phyloP scores from a whole-genome alignment of 192 early-diverging fungal species.

The Gaertneriomyces semiglobifer region DNA sequence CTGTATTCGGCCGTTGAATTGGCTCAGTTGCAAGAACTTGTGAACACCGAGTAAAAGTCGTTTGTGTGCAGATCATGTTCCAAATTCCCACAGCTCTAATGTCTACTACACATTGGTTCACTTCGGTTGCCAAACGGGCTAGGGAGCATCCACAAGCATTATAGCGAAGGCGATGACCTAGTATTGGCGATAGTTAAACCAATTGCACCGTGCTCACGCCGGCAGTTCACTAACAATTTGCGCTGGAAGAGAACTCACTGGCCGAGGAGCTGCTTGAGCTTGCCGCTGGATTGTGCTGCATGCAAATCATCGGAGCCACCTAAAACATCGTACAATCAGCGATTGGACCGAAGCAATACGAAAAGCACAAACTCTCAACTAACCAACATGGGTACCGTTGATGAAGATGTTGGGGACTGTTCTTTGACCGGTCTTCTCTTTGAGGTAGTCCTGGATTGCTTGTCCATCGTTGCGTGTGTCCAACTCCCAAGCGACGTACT shows the following conservation, averaged over 20 bases:
- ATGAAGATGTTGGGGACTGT: conserved; percentile 55
- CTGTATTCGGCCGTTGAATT: no score
- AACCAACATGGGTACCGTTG: conserved; percentile 37
- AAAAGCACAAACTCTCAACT: not conserved
- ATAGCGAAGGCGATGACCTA: no score
- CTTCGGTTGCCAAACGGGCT: no score
- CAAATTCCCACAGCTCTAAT: no score
- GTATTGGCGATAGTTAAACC: no score
- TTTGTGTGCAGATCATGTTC: no score
- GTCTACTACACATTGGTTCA: no score
- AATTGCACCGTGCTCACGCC: no score
- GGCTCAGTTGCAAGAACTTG: no score
- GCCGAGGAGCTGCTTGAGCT: conserved; percentile 28
- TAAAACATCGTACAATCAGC: conserved; percentile 10
- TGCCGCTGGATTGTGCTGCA: conserved; percentile 27
- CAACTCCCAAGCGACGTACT: conserved; percentile 36
- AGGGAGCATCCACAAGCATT: no score
- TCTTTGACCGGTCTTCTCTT: conserved; percentile 37
- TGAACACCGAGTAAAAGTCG: no score
- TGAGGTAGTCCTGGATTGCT: conserved; percentile 40
- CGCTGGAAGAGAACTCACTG: not conserved
- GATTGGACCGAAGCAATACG: not conserved
- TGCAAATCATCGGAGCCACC: conserved; percentile 45
- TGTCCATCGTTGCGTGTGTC: conserved; percentile 35
- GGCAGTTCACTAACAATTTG: not conserved